phyloP scores from a whole-genome alignment of 192 early-diverging fungal species.

The Backusella mclennaniae region DNA sequence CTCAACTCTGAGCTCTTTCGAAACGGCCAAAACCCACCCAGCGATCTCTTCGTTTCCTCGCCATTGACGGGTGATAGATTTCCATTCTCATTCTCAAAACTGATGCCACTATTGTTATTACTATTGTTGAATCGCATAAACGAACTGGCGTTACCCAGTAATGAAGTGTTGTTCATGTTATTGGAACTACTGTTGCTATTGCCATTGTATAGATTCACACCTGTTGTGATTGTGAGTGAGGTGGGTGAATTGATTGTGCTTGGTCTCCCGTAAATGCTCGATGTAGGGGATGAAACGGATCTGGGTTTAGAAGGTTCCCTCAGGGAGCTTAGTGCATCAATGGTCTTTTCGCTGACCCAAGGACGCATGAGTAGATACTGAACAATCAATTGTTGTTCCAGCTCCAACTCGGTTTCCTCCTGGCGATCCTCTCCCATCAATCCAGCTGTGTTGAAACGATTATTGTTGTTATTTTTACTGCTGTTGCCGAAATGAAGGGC shows the following conservation, averaged over 20 bases:
- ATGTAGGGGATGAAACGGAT: background rate
- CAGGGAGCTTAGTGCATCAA: constrained; percentile 66
- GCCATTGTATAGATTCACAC: background rate
- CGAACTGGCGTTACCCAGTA: constrained; percentile 1
- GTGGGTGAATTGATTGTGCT: background rate
- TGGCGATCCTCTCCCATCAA: constrained; percentile 39
- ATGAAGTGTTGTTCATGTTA: background rate
- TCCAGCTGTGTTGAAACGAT: constrained; percentile 19
- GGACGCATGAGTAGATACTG: constrained; percentile 74
- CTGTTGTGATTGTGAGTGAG: background rate
- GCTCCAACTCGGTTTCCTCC: constrained; percentile 55
- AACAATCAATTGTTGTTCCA: constrained; percentile 57
- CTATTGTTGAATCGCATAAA: background rate
- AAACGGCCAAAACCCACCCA: constrained; percentile 19
- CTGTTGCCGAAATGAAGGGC: constrained; percentile 43
- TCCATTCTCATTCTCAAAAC: background rate
- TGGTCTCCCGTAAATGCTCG: background rate
- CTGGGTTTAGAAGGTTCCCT: constrained; percentile 57
- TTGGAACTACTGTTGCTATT: background rate
- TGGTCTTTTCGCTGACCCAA: constrained; percentile 71
- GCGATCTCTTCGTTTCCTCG: background rate
- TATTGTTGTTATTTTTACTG: constrained; percentile 25
- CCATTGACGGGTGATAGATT: background rate
- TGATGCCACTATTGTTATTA: background rate
- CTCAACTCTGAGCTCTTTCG: constrained; percentile 9